phyloP scores from a whole-genome alignment of 2,329 filamentous ascomycete species.

The Gremmenia infestans region DNA sequence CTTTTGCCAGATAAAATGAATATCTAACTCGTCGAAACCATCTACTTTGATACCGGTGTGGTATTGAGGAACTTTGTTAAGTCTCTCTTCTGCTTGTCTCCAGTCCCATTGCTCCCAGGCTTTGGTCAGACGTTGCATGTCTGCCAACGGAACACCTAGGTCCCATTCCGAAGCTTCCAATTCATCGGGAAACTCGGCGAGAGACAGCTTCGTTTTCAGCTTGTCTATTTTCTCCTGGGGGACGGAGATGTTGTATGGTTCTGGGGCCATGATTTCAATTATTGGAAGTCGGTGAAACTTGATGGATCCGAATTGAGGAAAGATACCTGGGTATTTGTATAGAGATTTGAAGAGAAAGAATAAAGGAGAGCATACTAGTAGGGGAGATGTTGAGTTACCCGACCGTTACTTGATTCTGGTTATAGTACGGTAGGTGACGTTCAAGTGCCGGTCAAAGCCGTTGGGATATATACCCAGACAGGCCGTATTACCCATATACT shows the following conservation, averaged over 20 bases:
- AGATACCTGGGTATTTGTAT: no score
- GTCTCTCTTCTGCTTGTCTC: slow-evolving; percentile 50
- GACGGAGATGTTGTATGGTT: slow-evolving; percentile 45
- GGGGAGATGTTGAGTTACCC: no score
- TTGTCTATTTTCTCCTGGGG: slow-evolving; percentile 46
- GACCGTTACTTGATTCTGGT: no score
- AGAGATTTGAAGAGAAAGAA: no score
- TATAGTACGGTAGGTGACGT: no score
- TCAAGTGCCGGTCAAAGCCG: no score
- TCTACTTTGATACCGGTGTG: slow-evolving; percentile 47
- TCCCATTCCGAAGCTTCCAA: slow-evolving; percentile 47
- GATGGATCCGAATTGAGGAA: no score
- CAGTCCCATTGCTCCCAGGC: slow-evolving; percentile 60
- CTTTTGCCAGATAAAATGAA: slow-evolving; percentile 60
- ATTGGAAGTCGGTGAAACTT: no score
- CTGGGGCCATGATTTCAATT: slow-evolving; percentile 14
- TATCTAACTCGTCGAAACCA: slow-evolving; percentile 52
- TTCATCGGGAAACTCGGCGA: slow-evolving; percentile 53
- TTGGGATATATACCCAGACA: no score
- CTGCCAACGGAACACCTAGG: slow-evolving; percentile 54
- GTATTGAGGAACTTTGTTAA: slow-evolving; percentile 58
- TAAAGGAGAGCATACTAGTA: no score
- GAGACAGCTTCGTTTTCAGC: slow-evolving; percentile 51
- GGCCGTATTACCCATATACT: no score
- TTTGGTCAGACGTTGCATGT: slow-evolving; percentile 53